phyloP scores from a whole-genome alignment of 2,329 filamentous ascomycete genomes.

The Rutstroemia sp. region DNA sequence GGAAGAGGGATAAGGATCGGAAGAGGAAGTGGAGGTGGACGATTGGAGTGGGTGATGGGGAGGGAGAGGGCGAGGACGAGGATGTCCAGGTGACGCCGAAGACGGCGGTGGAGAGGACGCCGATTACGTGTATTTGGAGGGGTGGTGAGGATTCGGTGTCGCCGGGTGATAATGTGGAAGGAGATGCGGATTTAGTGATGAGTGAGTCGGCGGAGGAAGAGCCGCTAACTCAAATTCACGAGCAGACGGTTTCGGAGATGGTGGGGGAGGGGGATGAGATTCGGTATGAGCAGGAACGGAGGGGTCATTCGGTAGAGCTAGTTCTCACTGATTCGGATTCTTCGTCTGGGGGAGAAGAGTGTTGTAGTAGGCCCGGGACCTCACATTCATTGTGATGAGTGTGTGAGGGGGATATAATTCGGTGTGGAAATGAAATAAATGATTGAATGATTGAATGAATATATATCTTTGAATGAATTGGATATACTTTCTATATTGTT shows the following conservation, averaged over 20 bases:
- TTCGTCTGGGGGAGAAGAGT: not conserved
- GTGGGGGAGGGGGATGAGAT: too few relatives aligned
- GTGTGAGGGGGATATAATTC: too few relatives aligned
- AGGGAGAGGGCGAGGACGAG: constrained; percentile 29
- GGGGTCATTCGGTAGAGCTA: not conserved
- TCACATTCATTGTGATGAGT: not conserved
- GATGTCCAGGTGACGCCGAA: constrained; percentile 14
- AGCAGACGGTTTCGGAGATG: too few relatives aligned
- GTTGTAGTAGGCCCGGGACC: not conserved
- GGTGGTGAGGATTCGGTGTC: not conserved
- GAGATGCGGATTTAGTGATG: not conserved
- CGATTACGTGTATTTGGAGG: constrained; percentile 17
- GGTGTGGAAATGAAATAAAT: too few relatives aligned
- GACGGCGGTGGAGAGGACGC: constrained; percentile 20
- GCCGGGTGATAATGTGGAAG: not conserved
- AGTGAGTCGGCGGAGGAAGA: not conserved
- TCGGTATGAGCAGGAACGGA: not conserved
- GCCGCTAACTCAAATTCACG: not conserved
- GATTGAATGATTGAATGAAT: too few relatives aligned
- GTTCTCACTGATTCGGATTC: not conserved
- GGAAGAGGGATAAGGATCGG: constrained; percentile 49
- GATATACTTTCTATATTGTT: too few relatives aligned
- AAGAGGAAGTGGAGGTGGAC: constrained; percentile 61
- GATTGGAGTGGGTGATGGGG: constrained; percentile 37
- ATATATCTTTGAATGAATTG: too few relatives aligned